Base-by-base conservation (phyloP, 164 flowering plant genomes). In the Brasenia schreberi region DNA sequence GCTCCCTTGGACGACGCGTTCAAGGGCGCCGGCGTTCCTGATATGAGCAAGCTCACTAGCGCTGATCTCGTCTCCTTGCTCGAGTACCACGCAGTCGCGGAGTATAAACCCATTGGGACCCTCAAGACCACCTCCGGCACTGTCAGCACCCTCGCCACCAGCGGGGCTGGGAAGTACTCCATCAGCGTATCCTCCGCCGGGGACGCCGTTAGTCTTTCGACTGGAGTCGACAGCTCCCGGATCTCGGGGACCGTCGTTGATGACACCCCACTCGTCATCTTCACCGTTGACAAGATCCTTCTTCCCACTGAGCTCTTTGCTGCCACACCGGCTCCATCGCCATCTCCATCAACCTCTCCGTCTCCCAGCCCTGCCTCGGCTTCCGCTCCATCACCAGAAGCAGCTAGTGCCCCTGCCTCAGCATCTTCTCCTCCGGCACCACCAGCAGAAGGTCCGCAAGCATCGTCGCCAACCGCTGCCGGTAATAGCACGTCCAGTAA, bases 1-100 rank as follows among this genome's bases (percentile, higher is more conserved):
- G 98, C 96, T 0, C 97, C 96, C 5, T 65, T 63, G 44, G 98
- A 93, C 65, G 91, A 83, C 70, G 97, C 97, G 43, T 89, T 90
- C 64, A 87, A 87, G 72, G 84, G 77, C 0, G 61, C 42, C 3
- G 87, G 75, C 7, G 72, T 74, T 5, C 92, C 98, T 9, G 94
- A 93, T 80, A 79, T 90, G 70, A 74, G 67, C 61, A 84, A 79
- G 74, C 80, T 90, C 64, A 74, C 77, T 43, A 85, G 75, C 19
- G 96, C 92, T 5, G 96, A 89, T 64, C 43, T 79, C 1, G 96
- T 86, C 4, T 69, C 89, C 53, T 72, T 93, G 27, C 75, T 93
- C 1, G 81, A 75, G 71, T 93, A 81, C 63, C 98, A 93, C 64
- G 96, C 97, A 0, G 5, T 77, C 1, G 64, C 83, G 3, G 53